phyloP scores from a whole-genome alignment of 2,329 filamentous ascomycete species.

The Penicillium expansum region DNA sequence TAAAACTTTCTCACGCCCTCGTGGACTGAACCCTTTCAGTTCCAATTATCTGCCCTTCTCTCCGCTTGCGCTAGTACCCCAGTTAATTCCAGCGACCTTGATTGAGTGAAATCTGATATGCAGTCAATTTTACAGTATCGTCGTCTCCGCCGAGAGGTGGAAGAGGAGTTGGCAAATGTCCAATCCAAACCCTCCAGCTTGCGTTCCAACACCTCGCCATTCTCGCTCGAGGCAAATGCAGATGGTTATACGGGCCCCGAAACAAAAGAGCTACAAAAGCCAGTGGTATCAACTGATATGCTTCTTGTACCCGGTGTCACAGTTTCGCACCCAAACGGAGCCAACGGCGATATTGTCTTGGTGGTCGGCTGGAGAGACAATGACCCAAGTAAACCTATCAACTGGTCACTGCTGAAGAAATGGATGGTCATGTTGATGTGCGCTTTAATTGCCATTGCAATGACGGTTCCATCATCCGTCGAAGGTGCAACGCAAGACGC shows the following conservation, averaged over 20 bases:
- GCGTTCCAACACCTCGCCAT: not conserved
- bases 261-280: not conserved
- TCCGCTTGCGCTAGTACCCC: not conserved
- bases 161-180: not conserved
- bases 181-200: conserved; percentile 6
- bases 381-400: conserved; percentile 11
- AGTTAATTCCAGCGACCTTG: not conserved
- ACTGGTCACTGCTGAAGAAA: conserved; percentile 9
- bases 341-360: not conserved
- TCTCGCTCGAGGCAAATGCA: not conserved
- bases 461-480: conserved; percentile 12
- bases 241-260: not conserved
- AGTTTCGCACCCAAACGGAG: not conserved
- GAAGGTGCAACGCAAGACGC: conserved; percentile 12
- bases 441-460: conserved; percentile 9
- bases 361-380: conserved; percentile 10
- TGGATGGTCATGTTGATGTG: conserved; percentile 15
- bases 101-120: not conserved
- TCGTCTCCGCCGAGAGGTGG: conserved; percentile 1
- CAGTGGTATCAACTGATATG: not conserved
- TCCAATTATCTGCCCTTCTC: not conserved
- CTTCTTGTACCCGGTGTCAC: conserved; percentile 1
- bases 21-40: not conserved
- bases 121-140: conserved; percentile 1
- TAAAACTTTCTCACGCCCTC: not conserved